A percentile compares a stretch with the other conserved stretches of the same genome.
Evolutionary conservation across 495 filamentous ascomycete genomes (phyloP).

Genomic region (Penicillium desertorum): DNA sequence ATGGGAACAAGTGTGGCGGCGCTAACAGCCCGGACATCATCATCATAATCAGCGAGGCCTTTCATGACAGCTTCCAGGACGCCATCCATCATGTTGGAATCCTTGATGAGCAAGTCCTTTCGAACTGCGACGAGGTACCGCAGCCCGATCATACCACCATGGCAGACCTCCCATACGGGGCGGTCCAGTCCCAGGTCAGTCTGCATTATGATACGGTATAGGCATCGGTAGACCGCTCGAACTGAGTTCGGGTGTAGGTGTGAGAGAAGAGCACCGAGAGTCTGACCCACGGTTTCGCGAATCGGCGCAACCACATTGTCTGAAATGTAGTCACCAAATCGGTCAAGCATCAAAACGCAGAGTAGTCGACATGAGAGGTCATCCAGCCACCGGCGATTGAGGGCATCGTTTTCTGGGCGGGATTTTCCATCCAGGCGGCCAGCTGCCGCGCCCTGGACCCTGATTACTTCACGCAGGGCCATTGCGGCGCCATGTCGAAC

Average conservation of each 20-base stretch:
- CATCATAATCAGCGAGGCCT: conserved; percentile 84
- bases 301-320: conserved; percentile 97
- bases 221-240: conserved; percentile 71
- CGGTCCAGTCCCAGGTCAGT: conserved; percentile 67
- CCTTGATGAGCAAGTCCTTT: conserved; percentile 82
- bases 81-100: conserved; percentile 84
- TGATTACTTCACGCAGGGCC: conserved; percentile 86
- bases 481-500: conserved; percentile 96
- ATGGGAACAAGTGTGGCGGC: conserved; percentile 95
- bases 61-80: conserved; percentile 91
- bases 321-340: conserved; percentile 96
- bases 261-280: conserved; percentile 81
- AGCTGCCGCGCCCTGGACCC: conserved; percentile 90
- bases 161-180: conserved; percentile 89
- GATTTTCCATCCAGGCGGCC: conserved; percentile 71
- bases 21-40: conserved; percentile 95
- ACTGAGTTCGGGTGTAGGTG: conserved; percentile 75
- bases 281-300: conserved; percentile 94
- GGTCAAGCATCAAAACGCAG: conserved; percentile 94
- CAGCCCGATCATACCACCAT: conserved; percentile 96
- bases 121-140: conserved; percentile 92
- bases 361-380: conserved; percentile 89
- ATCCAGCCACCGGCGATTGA: conserved; percentile 84
- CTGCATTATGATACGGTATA: conserved; percentile 91
- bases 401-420: conserved; percentile 68